Base-by-base conservation (phyloP, 345 rosid genomes). In the Sisymbrium irio region DNA sequence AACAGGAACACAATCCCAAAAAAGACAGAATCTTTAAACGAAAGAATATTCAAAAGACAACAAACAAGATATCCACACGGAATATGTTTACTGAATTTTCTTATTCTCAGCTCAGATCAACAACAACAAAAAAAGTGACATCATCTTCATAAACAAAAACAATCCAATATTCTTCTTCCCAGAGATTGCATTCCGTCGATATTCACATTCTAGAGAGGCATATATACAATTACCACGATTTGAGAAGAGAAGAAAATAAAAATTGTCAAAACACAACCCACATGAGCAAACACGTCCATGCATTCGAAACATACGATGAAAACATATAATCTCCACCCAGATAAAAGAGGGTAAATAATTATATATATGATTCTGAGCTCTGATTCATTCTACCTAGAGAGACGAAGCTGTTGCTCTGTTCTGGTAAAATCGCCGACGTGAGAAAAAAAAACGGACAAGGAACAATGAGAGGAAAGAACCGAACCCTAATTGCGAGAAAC, bases 401-500 rank as follows among this genome's bases (percentile, higher is more conserved):
- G 49, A 11, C 6, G 33, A 25, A 69, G 40, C 22, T 51, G 56
- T 51, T 20, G 60, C 18, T 39, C 5, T 46, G 47, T 53, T 57
- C 45, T 55, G 33, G 39, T 58, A 18, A 42, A 65, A 18, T 30
- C 40, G 70, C 55, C 44, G 54, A 54, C 59, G 51, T 61, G 50
- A 53, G 70, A 69, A 33, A 37, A 55, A 55, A 8, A 10, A 55
- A 3, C 44, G 30, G 65, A 54, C 41, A 68, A 62, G 60, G 32
- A 69, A 65, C 56, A 67, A 47, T 69, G 72, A 25, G 9, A 22
- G 2, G 9, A 58, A 69, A 45, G 62, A 62, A 65, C 82, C 35
- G 76, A 81, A 79, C 78, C 84, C 83, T 79, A 79, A 69, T 64
- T 58, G 72, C 35, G 69, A 73, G 74, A 77, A 75, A 65, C 35